These are phyloP conservation scores for Fusarium longipes DNA, from an alignment of 2,329 filamentous ascomycete genomes.

Conservation along the genomic window DNA sequence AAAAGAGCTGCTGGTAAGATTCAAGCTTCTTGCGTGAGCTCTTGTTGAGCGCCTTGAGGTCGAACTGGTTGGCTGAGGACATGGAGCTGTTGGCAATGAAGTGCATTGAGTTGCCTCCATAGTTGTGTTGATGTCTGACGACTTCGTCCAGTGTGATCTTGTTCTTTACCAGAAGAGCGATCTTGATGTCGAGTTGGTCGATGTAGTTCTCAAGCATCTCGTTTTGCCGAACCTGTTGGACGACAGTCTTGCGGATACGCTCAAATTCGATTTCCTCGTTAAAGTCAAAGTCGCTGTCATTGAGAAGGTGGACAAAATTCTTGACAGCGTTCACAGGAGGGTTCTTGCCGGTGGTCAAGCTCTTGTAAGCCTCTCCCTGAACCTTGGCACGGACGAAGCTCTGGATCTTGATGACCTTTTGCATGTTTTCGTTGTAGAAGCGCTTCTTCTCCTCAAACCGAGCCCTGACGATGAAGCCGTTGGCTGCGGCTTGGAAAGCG, in stretches of 20 bases:
- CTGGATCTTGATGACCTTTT: conserved; percentile 98
- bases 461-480: conserved; percentile 78
- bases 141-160: conserved; percentile 99
- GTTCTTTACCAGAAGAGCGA: conserved; percentile 97
- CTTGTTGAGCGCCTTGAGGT: conserved; percentile 97
- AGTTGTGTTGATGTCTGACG: conserved; percentile 95
- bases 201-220: conserved; percentile 98
- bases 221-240: conserved; percentile 96
- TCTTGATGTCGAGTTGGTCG: conserved; percentile 98
- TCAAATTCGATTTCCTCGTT: conserved; percentile 99
- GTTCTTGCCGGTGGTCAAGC: conserved; percentile 93
- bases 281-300: conserved; percentile 98
- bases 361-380: conserved; percentile 98
- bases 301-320: conserved; percentile 96
- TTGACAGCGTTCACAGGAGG: conserved; percentile 97
- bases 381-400: conserved; percentile 95
- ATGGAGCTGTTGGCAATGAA: conserved; percentile 91
- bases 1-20: conserved; percentile 97
- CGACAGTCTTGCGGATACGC: conserved; percentile 91
- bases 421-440: conserved; percentile 96
- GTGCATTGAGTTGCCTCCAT: conserved; percentile 86
- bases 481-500: conserved; percentile 78
- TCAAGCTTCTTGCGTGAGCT: conserved; percentile 94
- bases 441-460: conserved; percentile 86
- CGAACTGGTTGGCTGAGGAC: conserved; percentile 89